Percentiles rank a stretch among this genome's conserved stretches.
Evolutionary conservation across 2,329 filamentous ascomycete genomes (phyloP).

Genomic region (Ramichloridium luteum): DNA sequence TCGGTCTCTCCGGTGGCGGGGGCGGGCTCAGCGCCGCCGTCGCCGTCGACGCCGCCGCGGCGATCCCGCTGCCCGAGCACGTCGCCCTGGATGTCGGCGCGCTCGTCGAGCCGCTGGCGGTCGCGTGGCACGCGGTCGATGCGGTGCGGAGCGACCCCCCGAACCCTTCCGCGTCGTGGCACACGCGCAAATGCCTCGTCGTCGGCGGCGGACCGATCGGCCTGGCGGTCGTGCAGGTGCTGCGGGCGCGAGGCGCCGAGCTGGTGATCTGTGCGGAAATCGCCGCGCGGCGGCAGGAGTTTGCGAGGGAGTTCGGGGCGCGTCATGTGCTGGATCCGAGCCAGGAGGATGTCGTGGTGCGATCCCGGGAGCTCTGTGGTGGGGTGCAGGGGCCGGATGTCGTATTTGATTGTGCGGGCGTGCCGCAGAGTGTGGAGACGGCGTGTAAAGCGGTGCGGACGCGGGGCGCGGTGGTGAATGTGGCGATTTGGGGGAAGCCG

Average conservation of each 20-base stretch:
- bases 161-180: constrained; percentile 28
- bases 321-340: constrained; percentile 42
- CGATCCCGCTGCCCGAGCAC: constrained; percentile 40
- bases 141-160: too few species aligned
- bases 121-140: constrained; percentile 52
- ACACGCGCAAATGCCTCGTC: constrained; percentile 40
- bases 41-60: constrained; percentile 37
- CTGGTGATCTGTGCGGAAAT: constrained; percentile 49
- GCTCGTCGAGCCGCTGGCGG: constrained; percentile 50
- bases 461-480: constrained; percentile 48
- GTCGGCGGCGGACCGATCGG: constrained; percentile 52
- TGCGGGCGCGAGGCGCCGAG: constrained; percentile 41
- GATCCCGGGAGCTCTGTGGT: constrained; percentile 35
- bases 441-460: constrained; percentile 40
- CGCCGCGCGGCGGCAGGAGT: constrained; percentile 37
- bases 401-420: constrained; percentile 51
- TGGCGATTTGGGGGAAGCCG: constrained; percentile 51
- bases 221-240: constrained; percentile 46
- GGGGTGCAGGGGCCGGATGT: constrained; percentile 42
- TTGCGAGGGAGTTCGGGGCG: constrained; percentile 44
- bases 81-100: constrained; percentile 44
- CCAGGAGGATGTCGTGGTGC: constrained; percentile 37
- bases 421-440: constrained; percentile 32
- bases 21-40: constrained; percentile 46
- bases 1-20: constrained; percentile 32